These are phyloP conservation scores for Racocetra persica DNA, from an alignment of 371 early-diverging fungal species.

Conservation along the genomic window DNA sequence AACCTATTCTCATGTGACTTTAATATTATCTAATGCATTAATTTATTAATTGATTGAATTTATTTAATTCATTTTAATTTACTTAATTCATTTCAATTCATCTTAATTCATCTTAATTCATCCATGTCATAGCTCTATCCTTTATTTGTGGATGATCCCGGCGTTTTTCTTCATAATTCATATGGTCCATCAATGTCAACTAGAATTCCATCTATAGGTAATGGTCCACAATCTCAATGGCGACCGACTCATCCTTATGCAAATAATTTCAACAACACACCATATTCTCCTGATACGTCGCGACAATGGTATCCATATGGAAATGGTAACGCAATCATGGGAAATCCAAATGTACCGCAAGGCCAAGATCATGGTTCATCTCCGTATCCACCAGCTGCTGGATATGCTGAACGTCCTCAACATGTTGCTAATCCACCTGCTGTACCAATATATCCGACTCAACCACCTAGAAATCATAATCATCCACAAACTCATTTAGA, in stretches of 20 bases:
- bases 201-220: conserved; percentile 38
- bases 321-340: conserved; percentile 16
- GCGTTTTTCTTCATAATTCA: conserved; percentile 40
- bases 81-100: no score
- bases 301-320: conserved; percentile 41
- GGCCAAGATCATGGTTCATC: conserved; percentile 33
- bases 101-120: no score
- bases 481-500: conserved; percentile 29
- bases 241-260: conserved; percentile 32
- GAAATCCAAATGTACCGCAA: conserved; percentile 1
- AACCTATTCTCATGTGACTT: no score
- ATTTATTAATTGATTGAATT: no score
- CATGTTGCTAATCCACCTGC: conserved; percentile 14
- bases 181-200: conserved; percentile 28
- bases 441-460: conserved; percentile 26
- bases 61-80: no score
- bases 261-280: conserved; percentile 27
- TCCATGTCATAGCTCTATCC: conserved; percentile 66
- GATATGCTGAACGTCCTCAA: conserved; percentile 11
- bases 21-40: no score
- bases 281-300: conserved; percentile 7
- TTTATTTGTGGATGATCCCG: conserved; percentile 76
- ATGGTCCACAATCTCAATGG: conserved; percentile 34
- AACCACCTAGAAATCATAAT: conserved; percentile 21
- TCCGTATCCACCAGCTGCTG: background rate